These are phyloP conservation scores for Marchantia polymorpha DNA, from an alignment of 225 moss, liverwort and hornwort genomes.

Conservation along the genomic window DNA sequence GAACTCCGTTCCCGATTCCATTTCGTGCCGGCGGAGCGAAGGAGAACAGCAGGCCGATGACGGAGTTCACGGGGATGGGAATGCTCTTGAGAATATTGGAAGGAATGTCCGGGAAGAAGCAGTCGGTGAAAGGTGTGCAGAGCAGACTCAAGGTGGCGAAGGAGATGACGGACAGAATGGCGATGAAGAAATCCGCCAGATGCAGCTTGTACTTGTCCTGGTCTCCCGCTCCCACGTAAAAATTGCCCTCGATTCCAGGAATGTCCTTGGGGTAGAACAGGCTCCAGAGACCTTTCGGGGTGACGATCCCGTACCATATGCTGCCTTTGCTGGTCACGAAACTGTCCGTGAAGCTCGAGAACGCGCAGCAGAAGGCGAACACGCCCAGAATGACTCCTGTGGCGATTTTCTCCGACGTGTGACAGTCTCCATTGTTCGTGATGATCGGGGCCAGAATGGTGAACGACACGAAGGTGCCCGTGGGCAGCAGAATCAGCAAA, in stretches of 20 bases:
- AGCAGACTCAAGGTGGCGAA: conserved; percentile 46
- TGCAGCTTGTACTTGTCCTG: conserved; percentile 34
- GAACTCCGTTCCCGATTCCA: conserved; percentile 36
- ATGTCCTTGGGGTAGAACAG: conserved; percentile 24
- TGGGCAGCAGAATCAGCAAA: conserved; percentile 56
- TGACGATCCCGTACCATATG: conserved; percentile 52
- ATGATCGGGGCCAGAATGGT: conserved; percentile 45
- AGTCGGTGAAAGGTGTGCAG: conserved; percentile 45
- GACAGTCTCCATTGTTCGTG: conserved; percentile 61
- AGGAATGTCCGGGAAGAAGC: conserved; percentile 42
- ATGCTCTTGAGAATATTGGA: conserved; percentile 43
- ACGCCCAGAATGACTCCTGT: conserved; percentile 33
- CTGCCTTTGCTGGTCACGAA: conserved; percentile 26
- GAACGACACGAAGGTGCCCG: conserved; percentile 60
- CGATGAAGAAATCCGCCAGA: conserved; percentile 45
- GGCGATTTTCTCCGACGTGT: conserved; percentile 29
- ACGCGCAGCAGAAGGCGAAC: conserved; percentile 38
- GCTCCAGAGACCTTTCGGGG: conserved; percentile 55
- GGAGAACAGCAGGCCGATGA: conserved; percentile 38
- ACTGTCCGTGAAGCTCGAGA: conserved; percentile 53
- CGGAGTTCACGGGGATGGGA: conserved; percentile 44
- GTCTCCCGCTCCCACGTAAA: conserved; percentile 12
- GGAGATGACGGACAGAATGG: conserved; percentile 39
- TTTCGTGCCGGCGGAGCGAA: conserved; percentile 47
- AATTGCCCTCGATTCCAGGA: background rate